Base-by-base conservation (phyloP, 2,329 filamentous ascomycete species). In the Penicillium sp. region DNA sequence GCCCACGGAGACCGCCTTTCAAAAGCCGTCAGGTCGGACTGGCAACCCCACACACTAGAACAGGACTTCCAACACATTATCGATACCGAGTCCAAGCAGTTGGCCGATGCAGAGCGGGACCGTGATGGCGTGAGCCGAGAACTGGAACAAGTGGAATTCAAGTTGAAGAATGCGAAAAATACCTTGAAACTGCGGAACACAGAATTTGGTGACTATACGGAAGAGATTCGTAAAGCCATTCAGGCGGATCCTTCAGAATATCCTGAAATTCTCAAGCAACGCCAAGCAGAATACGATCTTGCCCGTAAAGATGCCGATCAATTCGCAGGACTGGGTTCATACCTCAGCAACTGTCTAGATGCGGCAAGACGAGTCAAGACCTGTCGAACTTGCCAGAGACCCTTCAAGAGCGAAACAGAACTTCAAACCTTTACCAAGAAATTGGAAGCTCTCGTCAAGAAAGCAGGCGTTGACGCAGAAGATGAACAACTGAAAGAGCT, bases 331-430 rank as follows among this genome's bases (percentile, higher is more conserved):
- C 78, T 92, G 56, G 82, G 86, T 41, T 80, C 87, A 12, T 95
- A 90, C 68, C 91, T 89, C 68, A 77, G 76, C 37, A 83, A 84
- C 45, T 91, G 88, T 64, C 76, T 90, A 44, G 80, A 84, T 29
- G 80, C 80, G 18, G 81, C 89, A 9, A 80, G 88, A 48, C 78
- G 84, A 27, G 83, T 88, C 47, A 88, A 90, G 60, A 82, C 82
- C 37, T 97, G 93, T 68, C 81, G 84, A 27, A 83, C 94, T 18
- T 97, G 93, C 66, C 80, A 84, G 36, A 84, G 91, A 46, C 71
- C 79, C 3, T 91, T 96, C 68, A 71, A 84, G 49, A 65, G 76
- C 77, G 60, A 80, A 73, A 26, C 84, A 82, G 63, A 85, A 82
- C 57, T 85, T 80, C n/a, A 83, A 78, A 46, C 80, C 3, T 78